Conservation (phyloP, 2,329 filamentous ascomycete genomes). For the Cladophialophora carrionii region DNA sequence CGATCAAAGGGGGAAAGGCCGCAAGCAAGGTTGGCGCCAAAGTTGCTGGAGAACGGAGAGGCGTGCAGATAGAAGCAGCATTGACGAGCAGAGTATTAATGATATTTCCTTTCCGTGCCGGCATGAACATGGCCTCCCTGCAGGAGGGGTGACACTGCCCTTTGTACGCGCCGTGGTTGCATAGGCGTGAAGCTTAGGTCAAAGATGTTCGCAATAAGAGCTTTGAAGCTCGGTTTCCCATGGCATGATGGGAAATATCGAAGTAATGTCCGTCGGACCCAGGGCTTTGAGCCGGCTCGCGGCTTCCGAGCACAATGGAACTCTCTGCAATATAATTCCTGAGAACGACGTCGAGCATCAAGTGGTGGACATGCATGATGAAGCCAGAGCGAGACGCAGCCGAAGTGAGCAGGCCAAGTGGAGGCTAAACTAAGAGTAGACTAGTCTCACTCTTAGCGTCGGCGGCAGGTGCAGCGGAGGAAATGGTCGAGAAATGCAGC, state of each 20-base stretch:
- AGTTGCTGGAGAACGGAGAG: slow-evolving; percentile 4
- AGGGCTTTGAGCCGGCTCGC: background rate
- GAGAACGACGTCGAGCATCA: slow-evolving; percentile 12
- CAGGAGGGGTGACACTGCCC: slow-evolving; percentile 13
- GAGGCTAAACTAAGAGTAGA: background rate
- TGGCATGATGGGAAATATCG: background rate
- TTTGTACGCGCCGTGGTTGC: slow-evolving; percentile 21
- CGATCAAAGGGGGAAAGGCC: background rate
- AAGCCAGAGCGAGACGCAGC: background rate
- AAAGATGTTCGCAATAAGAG: background rate
- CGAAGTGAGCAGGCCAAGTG: background rate
- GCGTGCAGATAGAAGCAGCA: slow-evolving; percentile 15
- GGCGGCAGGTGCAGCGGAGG: slow-evolving; percentile 1
- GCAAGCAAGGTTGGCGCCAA: slow-evolving; percentile 7
- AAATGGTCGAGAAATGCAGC: background rate
- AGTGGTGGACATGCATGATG: slow-evolving; percentile 1
- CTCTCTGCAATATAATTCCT: background rate
- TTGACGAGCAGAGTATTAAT: slow-evolving; percentile 3
- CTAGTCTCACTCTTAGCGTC: background rate
- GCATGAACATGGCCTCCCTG: slow-evolving; percentile 10
- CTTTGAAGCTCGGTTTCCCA: background rate
- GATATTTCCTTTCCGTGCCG: slow-evolving; percentile 9
- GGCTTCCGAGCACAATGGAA: background rate
- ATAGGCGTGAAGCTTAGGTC: slow-evolving; percentile 11
- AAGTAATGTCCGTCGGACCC: background rate